These are phyloP conservation scores for Leptodermis oblonga DNA, from an alignment of 257 asterid genomes.

Conservation along the genomic window DNA sequence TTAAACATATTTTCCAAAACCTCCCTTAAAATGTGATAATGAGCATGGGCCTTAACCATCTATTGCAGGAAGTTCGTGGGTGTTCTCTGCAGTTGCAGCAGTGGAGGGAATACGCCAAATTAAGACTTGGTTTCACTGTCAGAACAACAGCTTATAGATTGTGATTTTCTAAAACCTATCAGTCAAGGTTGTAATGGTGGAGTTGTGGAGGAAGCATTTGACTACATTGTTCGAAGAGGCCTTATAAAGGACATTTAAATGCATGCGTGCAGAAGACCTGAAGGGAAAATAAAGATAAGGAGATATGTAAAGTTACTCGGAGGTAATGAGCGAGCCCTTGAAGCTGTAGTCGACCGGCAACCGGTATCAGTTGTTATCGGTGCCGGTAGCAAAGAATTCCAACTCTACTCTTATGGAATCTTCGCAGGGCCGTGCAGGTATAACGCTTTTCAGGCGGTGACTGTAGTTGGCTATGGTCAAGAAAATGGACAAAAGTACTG, in stretches of 20 bases:
- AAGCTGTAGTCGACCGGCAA: conserved; percentile 50
- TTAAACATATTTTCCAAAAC: no score
- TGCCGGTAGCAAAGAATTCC: conserved; percentile 37
- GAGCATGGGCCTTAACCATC: no score
- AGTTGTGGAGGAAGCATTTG: conserved; percentile 43
- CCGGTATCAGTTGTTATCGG: conserved; percentile 65
- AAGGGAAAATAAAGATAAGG: conserved; percentile 43
- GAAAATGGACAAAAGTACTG: conserved; percentile 42
- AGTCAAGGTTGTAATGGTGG: conserved; percentile 62
- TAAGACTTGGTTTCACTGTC: conserved; percentile 58
- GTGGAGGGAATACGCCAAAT: conserved; percentile 61
- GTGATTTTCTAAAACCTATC: conserved; percentile 28
- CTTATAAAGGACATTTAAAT: conserved; percentile 41
- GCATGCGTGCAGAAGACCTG: conserved; percentile 31
- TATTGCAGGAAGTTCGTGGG: conserved; percentile 74
- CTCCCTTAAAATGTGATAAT: no score
- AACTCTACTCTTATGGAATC: conserved; percentile 48
- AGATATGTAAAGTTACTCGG: conserved; percentile 36
- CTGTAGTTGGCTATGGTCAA: conserved; percentile 51
- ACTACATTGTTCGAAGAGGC: conserved; percentile 45
- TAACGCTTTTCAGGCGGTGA: conserved; percentile 47
- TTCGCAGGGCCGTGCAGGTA: conserved; percentile 41
- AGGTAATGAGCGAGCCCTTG: conserved; percentile 33
- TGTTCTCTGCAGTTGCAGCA: conserved; percentile 67
- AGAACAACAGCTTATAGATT: conserved; percentile 64